phyloP scores from a whole-genome alignment of 495 filamentous ascomycete genomes.

The Lasiosphaeria miniovina region DNA sequence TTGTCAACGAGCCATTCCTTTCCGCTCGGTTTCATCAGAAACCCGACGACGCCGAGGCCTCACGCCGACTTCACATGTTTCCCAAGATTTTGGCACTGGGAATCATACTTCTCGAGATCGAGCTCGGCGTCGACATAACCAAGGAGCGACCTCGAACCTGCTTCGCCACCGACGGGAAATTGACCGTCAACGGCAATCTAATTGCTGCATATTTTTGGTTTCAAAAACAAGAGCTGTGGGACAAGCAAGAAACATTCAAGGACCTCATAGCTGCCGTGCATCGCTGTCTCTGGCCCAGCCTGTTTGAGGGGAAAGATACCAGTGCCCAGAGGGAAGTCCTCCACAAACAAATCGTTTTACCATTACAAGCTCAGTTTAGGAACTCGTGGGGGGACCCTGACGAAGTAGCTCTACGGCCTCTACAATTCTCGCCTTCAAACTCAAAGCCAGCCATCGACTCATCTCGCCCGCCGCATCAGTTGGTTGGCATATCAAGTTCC shows the following conservation, averaged over 20 bases:
- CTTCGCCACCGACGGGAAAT: conserved; percentile 11
- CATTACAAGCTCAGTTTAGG: background rate
- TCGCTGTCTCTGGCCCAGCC: background rate
- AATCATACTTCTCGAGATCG: conserved; percentile 27
- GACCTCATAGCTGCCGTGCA: background rate
- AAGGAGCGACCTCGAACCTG: background rate
- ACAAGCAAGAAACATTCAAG: background rate
- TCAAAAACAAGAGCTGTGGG: background rate
- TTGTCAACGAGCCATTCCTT: conserved; percentile 27
- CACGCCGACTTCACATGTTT: conserved; percentile 9
- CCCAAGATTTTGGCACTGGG: conserved; percentile 28
- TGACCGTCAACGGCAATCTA: conserved; percentile 20
- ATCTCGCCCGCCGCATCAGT: background rate
- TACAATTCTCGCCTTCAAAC: background rate
- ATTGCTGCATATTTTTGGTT: conserved; percentile 10
- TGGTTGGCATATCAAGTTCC: no score
- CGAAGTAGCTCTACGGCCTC: background rate
- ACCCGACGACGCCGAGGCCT: background rate
- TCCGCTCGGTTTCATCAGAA: conserved; percentile 5
- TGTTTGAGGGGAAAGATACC: background rate
- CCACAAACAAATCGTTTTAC: background rate
- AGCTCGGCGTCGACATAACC: conserved; percentile 22
- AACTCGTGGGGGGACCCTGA: background rate
- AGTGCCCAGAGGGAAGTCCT: background rate
- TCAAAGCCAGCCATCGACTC: background rate